Evolutionary conservation across 164 flowering plant genomes (phyloP).

Genomic region (Stephania japonica): DNA sequence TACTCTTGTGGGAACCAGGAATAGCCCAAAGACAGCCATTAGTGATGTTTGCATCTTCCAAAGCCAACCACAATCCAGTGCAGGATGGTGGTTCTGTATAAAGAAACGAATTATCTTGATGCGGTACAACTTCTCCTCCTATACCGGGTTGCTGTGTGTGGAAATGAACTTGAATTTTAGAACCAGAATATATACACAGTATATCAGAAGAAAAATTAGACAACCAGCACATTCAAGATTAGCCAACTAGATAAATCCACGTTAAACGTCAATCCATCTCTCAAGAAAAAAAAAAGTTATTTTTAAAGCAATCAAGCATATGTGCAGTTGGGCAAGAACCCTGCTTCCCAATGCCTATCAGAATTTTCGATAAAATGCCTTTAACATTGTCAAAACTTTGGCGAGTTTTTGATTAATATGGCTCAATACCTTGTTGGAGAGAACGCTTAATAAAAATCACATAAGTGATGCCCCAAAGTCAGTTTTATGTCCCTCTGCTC

Average conservation of each 20-base stretch:
- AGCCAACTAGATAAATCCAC: neutral
- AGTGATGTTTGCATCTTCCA: conserved; percentile 76
- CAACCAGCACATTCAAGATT: neutral
- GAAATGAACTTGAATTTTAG: conserved; percentile 10
- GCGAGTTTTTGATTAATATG: neutral
- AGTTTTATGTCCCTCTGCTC: neutral
- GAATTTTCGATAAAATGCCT: too few relatives aligned
- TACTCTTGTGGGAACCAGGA: conserved; percentile 94
- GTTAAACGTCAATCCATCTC: neutral
- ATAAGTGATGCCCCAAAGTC: neutral
- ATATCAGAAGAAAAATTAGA: neutral
- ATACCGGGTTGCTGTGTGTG: conserved; percentile 92
- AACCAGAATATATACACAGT: neutral
- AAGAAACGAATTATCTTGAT: conserved; percentile 94
- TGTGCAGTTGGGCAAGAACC: too few relatives aligned
- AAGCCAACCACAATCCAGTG: conserved; percentile 90
- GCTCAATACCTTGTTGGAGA: neutral
- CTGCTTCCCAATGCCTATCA: too few relatives aligned
- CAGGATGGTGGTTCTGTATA: conserved; percentile 84
- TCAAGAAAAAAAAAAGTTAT: neutral
- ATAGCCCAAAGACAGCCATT: conserved; percentile 98
- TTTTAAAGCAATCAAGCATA: neutral
- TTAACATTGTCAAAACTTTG: too few relatives aligned
- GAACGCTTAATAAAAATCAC: neutral
- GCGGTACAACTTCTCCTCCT: conserved; percentile 97